A percentile compares a stretch with the other conserved stretches of the same genome.
Conservation (phyloP, 306 rosid species). For the Trifolium dubium region DNA sequence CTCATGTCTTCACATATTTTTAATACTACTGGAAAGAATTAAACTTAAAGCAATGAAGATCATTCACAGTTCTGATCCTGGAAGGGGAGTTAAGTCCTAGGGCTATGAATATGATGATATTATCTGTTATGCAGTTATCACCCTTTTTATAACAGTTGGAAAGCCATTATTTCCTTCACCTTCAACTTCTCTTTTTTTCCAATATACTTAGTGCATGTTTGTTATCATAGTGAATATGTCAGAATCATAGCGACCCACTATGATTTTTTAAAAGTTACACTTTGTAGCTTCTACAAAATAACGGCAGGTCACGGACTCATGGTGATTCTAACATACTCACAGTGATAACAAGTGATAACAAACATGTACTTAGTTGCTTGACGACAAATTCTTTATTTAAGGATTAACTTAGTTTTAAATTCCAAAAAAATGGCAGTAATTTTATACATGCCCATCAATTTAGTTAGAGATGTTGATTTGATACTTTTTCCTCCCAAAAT, state of each 20-base stretch:
- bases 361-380: neutral
- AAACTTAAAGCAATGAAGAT: neutral
- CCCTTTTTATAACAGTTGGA: conserved; percentile 4
- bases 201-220: neutral
- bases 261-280: too few relatives aligned
- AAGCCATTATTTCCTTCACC: conserved; percentile 2
- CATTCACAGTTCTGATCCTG: conserved; percentile 11
- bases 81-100: conserved; percentile 24
- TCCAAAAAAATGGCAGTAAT: neutral
- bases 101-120: conserved; percentile 15
- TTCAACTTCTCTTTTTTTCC: neutral
- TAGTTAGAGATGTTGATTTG: conserved; percentile 8
- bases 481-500: neutral
- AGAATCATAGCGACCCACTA: too few relatives aligned
- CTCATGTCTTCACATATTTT: neutral
- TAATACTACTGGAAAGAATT: neutral
- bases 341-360: too few relatives aligned
- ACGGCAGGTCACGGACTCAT: too few relatives aligned
- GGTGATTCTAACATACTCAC: too few relatives aligned
- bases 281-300: too few relatives aligned
- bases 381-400: neutral
- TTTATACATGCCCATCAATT: neutral
- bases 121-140: conserved; percentile 25
- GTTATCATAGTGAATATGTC: too few relatives aligned
- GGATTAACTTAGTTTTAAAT: neutral